phyloP scores from a whole-genome alignment of 2,329 filamentous ascomycete genomes.

The Chaetomium globosum region DNA sequence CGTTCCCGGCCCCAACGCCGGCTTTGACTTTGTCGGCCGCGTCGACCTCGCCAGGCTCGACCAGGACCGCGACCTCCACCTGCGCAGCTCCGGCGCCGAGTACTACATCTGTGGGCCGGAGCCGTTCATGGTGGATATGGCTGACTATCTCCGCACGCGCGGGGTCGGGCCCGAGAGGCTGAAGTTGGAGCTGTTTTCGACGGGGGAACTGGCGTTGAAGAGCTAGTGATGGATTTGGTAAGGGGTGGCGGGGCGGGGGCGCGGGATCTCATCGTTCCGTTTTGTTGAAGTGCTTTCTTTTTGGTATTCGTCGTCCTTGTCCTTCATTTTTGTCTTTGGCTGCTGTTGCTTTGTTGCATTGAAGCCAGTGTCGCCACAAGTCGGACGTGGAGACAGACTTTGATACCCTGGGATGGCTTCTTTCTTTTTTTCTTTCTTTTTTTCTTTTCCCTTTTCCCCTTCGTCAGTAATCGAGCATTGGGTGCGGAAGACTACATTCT shows the following conservation, averaged over 20 bases:
- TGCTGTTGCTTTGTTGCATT: not conserved
- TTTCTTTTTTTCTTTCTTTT: not conserved
- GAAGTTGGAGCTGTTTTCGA: slow-evolving; percentile 53
- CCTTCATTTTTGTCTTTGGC: not conserved
- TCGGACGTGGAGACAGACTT: slow-evolving; percentile 7
- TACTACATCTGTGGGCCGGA: slow-evolving; percentile 60
- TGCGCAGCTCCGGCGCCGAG: slow-evolving; percentile 51
- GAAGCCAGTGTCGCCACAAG: not conserved
- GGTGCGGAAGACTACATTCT: not conserved
- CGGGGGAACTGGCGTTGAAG: slow-evolving; percentile 45
- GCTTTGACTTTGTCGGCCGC: slow-evolving; percentile 48
- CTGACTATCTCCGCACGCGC: slow-evolving; percentile 47
- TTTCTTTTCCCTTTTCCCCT: not conserved
- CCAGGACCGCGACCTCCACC: slow-evolving; percentile 49
- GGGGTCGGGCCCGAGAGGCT: slow-evolving; percentile 47
- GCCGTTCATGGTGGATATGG: slow-evolving; percentile 57
- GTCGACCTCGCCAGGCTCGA: slow-evolving; percentile 53
- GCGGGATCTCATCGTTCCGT: not conserved
- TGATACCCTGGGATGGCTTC: slow-evolving; percentile 18
- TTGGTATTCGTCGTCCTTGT: not conserved
- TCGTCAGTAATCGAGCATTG: slow-evolving; percentile 2
- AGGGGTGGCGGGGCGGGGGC: too few relatives aligned
- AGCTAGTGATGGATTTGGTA: slow-evolving; percentile 11
- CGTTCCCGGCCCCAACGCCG: slow-evolving; percentile 46
- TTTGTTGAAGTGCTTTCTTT: not conserved